Conservation (phyloP, 805 yeast genomes). For the Geotrichum ghanense region DNA sequence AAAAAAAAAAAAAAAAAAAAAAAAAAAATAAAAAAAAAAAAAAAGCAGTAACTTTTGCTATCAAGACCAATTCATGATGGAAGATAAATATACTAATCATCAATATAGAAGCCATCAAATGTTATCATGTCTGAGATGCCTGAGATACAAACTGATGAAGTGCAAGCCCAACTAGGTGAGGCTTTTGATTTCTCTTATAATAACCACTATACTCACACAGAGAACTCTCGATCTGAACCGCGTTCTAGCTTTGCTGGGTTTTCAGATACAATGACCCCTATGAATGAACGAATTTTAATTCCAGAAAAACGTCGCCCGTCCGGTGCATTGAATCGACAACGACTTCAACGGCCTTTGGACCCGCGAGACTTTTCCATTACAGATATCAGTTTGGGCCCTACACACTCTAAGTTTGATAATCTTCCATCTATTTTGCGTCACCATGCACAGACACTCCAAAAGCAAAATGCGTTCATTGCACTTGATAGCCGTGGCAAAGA, state of each 20-base stretch:
- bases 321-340: not conserved
- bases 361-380: conserved; percentile 40
- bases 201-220: not conserved
- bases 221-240: not conserved
- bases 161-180: not conserved
- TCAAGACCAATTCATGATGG: too few relatives aligned
- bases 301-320: not conserved
- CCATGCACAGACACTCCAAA: conserved; percentile 53
- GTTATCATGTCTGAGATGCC: not conserved
- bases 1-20: too few relatives aligned
- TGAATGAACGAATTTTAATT: not conserved
- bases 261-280: not conserved
- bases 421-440: conserved; percentile 62
- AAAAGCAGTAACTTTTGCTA: too few relatives aligned
- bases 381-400: conserved; percentile 25
- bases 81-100: not conserved
- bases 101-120: not conserved
- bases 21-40: too few relatives aligned
- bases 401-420: conserved; percentile 37
- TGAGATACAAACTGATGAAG: not conserved
- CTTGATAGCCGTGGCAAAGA: conserved; percentile 80
- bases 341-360: conserved; percentile 47
- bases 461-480: conserved; percentile 59
- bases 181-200: too few relatives aligned
- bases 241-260: not conserved